Evolutionary conservation across 805 yeast species (phyloP), one percentile per base, ranked within the genome.

Genomic region (Metschnikowia lachancei): DNA sequence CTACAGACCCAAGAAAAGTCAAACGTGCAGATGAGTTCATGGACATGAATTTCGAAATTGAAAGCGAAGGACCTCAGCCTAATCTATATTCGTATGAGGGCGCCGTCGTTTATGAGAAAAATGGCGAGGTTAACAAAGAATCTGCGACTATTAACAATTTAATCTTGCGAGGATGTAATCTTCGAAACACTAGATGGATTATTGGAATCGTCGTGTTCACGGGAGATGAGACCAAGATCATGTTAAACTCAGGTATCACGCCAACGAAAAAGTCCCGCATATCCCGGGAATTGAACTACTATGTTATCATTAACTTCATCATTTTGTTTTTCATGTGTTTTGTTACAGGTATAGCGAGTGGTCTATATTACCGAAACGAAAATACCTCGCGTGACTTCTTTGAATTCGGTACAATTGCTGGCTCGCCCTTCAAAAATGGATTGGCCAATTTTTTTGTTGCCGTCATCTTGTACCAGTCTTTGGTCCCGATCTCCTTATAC

Each of bases 171-270:
- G 95, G 95, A 20, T 85, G 88, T 57, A 73, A 79, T n/a, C 67
- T 87, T 45, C 76, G 94, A 67, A 87, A 87, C 59, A 86, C 94
- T 1, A 84, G 83, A 63, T 87, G 94, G 94, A 89, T 79, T 19
- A 75, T 86, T 61, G 94, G 94, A 46, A 58, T 86, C 22, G 94
- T 85, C 14, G 70, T 79, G 2, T 86, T 83, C 65, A 86, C 94
- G 3, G 95, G 95, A 59, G 74, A 74, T 38, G 94, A 87, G 53
- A 78, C 95, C 3, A 87, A 87, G 58, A 85, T 86, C 59, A 85
- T 86, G 89, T 67, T 86, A 51, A 87, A 87, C 63, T 75, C 92
- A 2, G 94, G 94, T 61, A 70, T 77, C 16, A 87, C 94, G 1
- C 94, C 94, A 38, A 77, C 91, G 4, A 87, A 87, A 57, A 79